Conservation (phyloP, 441 rosid species). For the California macrophylla region DNA sequence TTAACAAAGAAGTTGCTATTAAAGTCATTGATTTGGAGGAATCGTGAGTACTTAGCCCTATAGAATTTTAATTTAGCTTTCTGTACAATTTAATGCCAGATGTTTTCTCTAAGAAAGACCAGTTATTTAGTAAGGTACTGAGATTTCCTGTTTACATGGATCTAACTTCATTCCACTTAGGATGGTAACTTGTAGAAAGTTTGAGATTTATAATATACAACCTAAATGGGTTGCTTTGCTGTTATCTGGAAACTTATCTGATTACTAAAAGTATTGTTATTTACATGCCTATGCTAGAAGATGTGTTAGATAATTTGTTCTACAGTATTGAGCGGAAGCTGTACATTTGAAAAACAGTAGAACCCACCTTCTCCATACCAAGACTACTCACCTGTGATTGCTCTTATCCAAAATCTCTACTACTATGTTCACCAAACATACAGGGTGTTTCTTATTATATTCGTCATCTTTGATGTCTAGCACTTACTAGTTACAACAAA, state of each 20-base stretch:
- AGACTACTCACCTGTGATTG: too few species aligned
- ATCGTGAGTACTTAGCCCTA: constrained; percentile 55
- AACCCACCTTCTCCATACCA: too few species aligned
- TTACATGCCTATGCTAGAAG: background rate
- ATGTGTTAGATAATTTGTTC: background rate
- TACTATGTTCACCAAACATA: too few species aligned
- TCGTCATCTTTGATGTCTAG: too few species aligned
- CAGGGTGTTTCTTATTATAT: too few species aligned
- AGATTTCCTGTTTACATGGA: background rate
- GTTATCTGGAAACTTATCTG: background rate
- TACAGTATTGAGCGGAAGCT: too few species aligned
- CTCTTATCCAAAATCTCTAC: too few species aligned
- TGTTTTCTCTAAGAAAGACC: background rate
- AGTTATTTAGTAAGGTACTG: background rate
- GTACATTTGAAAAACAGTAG: too few species aligned
- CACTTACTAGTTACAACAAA: too few species aligned
- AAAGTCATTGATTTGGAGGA: constrained; percentile 98
- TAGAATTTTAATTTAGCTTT: constrained; percentile 12
- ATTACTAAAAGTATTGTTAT: too few species aligned
- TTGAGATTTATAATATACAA: background rate
- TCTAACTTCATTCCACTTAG: background rate
- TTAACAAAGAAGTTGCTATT: constrained; percentile 91
- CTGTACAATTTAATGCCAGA: constrained; percentile 5
- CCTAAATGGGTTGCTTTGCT: background rate
- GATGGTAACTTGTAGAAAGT: background rate